Conservation (phyloP, 768 basidiomycete genomes). For the Harrya chromipes region DNA sequence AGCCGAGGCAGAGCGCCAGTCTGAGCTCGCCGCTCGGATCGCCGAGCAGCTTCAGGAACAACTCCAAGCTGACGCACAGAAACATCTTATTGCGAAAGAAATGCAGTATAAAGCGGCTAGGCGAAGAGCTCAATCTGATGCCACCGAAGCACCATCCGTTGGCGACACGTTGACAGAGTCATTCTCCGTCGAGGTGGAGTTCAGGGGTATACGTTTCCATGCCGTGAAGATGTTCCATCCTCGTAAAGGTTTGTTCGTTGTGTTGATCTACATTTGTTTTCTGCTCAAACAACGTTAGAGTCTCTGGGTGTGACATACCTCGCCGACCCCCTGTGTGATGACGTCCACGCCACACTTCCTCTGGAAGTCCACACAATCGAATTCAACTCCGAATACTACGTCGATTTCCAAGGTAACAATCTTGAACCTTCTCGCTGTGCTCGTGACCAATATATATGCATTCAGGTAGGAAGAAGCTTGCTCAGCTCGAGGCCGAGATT, state of each 20-base stretch:
- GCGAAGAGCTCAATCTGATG: conserved; percentile 65
- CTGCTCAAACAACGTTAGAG: conserved; percentile 36
- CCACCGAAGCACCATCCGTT: conserved; percentile 56
- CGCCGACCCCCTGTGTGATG: conserved; percentile 74
- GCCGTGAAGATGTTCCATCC: conserved; percentile 73
- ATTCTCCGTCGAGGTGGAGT: conserved; percentile 54
- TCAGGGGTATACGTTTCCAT: conserved; percentile 57
- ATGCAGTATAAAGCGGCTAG: conserved; percentile 50
- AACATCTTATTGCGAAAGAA: conserved; percentile 46
- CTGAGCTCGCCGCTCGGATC: conserved; percentile 48
- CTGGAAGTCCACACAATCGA: conserved; percentile 66
- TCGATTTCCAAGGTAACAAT: conserved; percentile 52
- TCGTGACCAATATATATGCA: background rate
- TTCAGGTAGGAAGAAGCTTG: conserved; percentile 65
- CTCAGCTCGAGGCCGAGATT: conserved; percentile 63
- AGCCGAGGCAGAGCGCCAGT: conserved; percentile 50
- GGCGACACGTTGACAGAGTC: conserved; percentile 57
- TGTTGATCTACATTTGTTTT: background rate
- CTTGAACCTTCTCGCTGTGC: background rate
- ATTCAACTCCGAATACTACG: conserved; percentile 70
- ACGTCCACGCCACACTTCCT: conserved; percentile 52
- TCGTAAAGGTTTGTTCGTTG: conserved; percentile 47
- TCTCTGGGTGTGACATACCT: conserved; percentile 64
- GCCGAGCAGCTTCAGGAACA: conserved; percentile 62
- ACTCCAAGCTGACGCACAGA: conserved; percentile 62